A percentile compares a stretch with the other conserved stretches of the same genome.
phyloP scores from a whole-genome alignment of 2,329 filamentous ascomycete genomes.

The Lasiodiplodia citricola region DNA sequence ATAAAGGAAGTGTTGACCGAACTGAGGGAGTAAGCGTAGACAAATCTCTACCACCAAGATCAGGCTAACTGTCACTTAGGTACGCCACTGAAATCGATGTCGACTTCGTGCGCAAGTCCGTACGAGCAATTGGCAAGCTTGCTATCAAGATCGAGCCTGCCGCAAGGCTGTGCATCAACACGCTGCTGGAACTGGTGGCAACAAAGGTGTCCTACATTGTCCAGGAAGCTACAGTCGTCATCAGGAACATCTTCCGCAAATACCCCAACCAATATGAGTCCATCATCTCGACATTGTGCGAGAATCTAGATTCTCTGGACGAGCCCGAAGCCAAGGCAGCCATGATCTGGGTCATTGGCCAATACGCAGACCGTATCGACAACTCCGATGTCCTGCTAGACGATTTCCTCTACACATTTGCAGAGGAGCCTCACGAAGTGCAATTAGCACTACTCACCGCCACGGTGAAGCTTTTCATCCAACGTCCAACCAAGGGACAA shows the following conservation, averaged over 20 bases:
- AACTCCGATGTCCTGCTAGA: conserved; percentile 93
- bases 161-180: conserved; percentile 87
- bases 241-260: conserved; percentile 98
- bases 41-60: background rate
- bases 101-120: conserved; percentile 97
- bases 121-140: conserved; percentile 94
- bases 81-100: conserved; percentile 98
- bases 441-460: conserved; percentile 93
- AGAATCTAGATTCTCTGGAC: conserved; percentile 94
- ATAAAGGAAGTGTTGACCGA: conserved; percentile 95
- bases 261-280: conserved; percentile 99
- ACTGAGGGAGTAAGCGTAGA: conserved; percentile 72
- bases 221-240: conserved; percentile 97
- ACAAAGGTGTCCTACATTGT: conserved; percentile 99
- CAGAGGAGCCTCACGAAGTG: conserved; percentile 93
- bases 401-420: conserved; percentile 92
- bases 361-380: conserved; percentile 96
- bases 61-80: conserved; percentile 42
- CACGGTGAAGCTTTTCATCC: conserved; percentile 97
- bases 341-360: conserved; percentile 99
- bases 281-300: conserved; percentile 93
- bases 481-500: conserved; percentile 91
- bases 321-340: conserved; percentile 98
- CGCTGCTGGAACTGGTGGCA: conserved; percentile 87
- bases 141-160: conserved; percentile 99